These are phyloP conservation scores for Ambrosia artemisiifolia DNA, from an alignment of 129 eudicot genomes.

Conservation along the genomic window DNA sequence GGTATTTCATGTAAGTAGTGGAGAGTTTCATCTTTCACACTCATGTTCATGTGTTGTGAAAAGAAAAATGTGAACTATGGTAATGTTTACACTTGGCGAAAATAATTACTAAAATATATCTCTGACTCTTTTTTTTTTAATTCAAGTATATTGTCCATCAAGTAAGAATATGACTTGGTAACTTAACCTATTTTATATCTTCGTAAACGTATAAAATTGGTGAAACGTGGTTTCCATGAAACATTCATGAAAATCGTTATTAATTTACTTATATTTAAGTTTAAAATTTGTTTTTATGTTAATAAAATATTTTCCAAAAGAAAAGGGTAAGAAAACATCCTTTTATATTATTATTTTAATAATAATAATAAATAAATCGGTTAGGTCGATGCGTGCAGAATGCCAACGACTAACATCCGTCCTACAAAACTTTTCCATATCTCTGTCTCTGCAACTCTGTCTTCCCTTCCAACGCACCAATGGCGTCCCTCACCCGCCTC, in stretches of 20 bases:
- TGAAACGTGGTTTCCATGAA: not conserved
- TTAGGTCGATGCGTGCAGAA: conserved; percentile 23
- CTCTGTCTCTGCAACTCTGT: conserved; percentile 17
- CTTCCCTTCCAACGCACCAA: conserved; percentile 21
- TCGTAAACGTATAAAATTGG: not conserved
- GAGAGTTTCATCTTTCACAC: too few species aligned
- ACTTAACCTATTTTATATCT: not conserved
- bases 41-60: too few species aligned
- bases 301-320: not conserved
- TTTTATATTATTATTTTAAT: not conserved
- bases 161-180: not conserved
- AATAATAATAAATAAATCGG: not conserved
- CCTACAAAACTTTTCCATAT: not conserved
- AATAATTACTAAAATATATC: too few species aligned
- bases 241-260: not conserved
- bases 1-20: too few species aligned
- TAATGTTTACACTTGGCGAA: too few species aligned
- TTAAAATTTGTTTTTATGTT: not conserved
- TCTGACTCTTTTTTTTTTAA: too few species aligned
- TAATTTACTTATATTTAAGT: not conserved
- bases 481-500: conserved; percentile 79
- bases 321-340: not conserved
- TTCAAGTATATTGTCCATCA: too few species aligned
- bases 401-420: not conserved
- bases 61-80: too few species aligned